A percentile compares a stretch with the other conserved stretches of the same genome.
Conservation (phyloP, 495 filamentous ascomycete species). For the Penicillium paxilli region DNA sequence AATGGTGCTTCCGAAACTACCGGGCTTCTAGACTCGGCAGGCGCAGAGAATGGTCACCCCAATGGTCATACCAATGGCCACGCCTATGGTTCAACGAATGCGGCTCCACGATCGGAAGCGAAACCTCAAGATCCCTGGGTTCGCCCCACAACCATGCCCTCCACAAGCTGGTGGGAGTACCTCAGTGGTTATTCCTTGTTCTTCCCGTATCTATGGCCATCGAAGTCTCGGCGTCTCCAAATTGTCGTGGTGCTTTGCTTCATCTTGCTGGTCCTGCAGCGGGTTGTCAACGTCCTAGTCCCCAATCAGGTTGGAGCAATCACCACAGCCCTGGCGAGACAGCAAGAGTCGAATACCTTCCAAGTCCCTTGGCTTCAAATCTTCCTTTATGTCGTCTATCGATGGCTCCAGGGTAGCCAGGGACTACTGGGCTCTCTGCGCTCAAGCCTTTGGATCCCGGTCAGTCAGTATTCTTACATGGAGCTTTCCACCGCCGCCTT, state of each 20-base stretch:
- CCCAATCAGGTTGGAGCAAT: conserved; percentile 75
- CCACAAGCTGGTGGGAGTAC: conserved; percentile 88
- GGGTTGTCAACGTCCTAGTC: conserved; percentile 76
- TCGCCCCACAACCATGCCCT: conserved; percentile 62
- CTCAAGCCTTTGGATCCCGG: conserved; percentile 88
- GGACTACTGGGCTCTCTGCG: conserved; percentile 82
- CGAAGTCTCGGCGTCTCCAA: conserved; percentile 68
- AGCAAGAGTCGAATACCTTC: conserved; percentile 40
- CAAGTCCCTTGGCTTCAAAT: conserved; percentile 69
- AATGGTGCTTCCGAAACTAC: conserved; percentile 55
- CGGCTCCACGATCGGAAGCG: conserved; percentile 35
- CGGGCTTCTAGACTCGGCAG: conserved; percentile 43
- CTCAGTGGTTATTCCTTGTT: conserved; percentile 84
- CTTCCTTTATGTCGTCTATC: conserved; percentile 73
- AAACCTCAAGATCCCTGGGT: conserved; percentile 58
- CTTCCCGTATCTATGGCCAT: conserved; percentile 90
- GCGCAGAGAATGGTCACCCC: conserved; percentile 40
- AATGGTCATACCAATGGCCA: conserved; percentile 46
- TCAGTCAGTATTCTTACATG: conserved; percentile 94
- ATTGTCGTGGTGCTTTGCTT: conserved; percentile 75
- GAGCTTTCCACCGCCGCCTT: conserved; percentile 92
- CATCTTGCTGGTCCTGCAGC: conserved; percentile 67
- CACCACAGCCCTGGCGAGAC: conserved; percentile 61
- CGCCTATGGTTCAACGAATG: conserved; percentile 51
- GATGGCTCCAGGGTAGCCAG: conserved; percentile 84